phyloP scores from a whole-genome alignment of 306 rosid genomes.

The Trifolium repens region DNA sequence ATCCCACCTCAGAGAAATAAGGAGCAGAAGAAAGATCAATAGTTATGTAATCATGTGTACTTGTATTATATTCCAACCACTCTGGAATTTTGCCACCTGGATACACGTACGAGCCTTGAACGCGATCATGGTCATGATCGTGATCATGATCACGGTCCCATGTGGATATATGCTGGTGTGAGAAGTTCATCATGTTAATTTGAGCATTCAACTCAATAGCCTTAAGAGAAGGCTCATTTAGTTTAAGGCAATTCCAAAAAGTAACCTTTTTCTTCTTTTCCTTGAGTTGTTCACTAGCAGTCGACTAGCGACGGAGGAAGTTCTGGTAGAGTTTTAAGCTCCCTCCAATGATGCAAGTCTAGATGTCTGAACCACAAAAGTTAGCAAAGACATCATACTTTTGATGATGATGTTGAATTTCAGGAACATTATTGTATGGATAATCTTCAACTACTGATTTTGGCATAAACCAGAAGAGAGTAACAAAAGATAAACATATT shows the following conservation, averaged over 20 bases:
- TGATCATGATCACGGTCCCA: neutral
- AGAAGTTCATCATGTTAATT: conserved; percentile 7
- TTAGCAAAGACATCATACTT: too few relatives aligned
- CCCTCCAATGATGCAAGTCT: neutral
- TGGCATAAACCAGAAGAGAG: too few relatives aligned
- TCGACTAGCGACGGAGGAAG: conserved; percentile 21
- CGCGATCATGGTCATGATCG: neutral
- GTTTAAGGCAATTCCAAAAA: conserved; percentile 21
- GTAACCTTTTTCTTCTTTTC: neutral
- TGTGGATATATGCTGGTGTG: neutral
- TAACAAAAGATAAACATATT: too few relatives aligned
- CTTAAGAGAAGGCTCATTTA: conserved; percentile 2
- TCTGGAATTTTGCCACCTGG: conserved; percentile 39
- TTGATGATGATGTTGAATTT: too few relatives aligned
- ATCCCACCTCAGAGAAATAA: neutral
- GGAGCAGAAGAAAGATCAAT: conserved; percentile 34
- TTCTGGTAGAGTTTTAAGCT: conserved; percentile 17
- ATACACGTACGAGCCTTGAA: conserved; percentile 19
- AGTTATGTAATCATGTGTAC: neutral
- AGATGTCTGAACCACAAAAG: neutral
- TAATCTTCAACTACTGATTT: too few relatives aligned
- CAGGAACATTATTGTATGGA: too few relatives aligned
- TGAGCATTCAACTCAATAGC: conserved; percentile 23
- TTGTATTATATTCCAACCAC: conserved; percentile 39
- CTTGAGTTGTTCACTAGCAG: neutral